Conservation (phyloP, 352 stramenopile species). For the Pythium brassicae region DNA sequence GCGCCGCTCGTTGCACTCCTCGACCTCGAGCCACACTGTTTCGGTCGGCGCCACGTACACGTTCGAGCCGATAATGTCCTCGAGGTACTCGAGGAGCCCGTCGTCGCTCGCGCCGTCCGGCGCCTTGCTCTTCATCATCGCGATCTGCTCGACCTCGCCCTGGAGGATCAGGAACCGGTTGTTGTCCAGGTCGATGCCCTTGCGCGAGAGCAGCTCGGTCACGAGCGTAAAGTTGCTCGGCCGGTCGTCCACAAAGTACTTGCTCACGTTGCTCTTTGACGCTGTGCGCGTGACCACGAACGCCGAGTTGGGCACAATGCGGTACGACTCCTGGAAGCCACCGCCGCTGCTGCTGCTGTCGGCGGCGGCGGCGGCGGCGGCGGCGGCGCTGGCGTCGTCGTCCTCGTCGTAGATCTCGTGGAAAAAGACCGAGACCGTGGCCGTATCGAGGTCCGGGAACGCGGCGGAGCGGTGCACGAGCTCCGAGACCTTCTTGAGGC, state of each 20-base stretch:
- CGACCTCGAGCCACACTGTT: constrained; percentile 90
- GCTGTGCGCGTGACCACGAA: constrained; percentile 93
- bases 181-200: constrained; percentile 99
- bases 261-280: constrained; percentile 93
- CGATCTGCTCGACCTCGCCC: constrained; percentile 96
- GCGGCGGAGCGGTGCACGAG: constrained; percentile 96
- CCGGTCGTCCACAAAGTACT: constrained; percentile 96
- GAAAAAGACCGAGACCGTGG: constrained; percentile 97
- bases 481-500: constrained; percentile 94
- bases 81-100: constrained; percentile 98
- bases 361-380: background rate
- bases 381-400: constrained; percentile 5
- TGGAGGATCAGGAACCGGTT: constrained; percentile 99
- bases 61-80: constrained; percentile 99
- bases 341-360: background rate
- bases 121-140: constrained; percentile 99
- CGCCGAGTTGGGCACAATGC: constrained; percentile 87
- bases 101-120: constrained; percentile 92
- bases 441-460: constrained; percentile 90
- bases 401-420: constrained; percentile 93
- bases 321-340: constrained; percentile 79
- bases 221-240: constrained; percentile 94
- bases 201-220: constrained; percentile 89
- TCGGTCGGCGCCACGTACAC: constrained; percentile 97
- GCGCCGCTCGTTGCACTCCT: constrained; percentile 89